Base-by-base conservation (phyloP, 1,139 yeast species). In the Debaryomyces sp. region DNA sequence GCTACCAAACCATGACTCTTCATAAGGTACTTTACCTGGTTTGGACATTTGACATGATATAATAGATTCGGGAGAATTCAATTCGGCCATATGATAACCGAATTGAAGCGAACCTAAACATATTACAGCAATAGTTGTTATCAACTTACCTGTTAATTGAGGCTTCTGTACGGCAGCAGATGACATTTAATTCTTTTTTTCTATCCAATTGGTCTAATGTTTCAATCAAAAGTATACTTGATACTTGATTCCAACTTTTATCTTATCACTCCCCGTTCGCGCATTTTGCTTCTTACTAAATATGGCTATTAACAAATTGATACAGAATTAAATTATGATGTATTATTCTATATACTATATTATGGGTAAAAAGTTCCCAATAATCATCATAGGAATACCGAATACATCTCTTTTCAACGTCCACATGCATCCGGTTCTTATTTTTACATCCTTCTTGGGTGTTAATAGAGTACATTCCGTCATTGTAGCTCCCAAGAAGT, bases 361-460 rank as follows among this genome's bases (percentile, higher is more conserved):
- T 68, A 89, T 85, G 1, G 97, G 97, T 58, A 92, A 71, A 63
- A 92, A 94, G 61, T 90, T 94, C 24, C 97, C 98, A 37, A 94
- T 82, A 38, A 94, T 87, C 96, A 92, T 92, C 92, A 94, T 87
- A 13, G 86, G 86, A 41, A 81, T 81, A 12, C 86, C 86, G 62
- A 81, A 81, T 12, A 81, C 86, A 56, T 81, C 86, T 61, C 86
- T 63, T 55, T 81, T 81, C 50, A 94, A 73, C 0, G 98, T 94
- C 96, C 97, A 89, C 61, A 89, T 85, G 60, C 96, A 87, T 18
- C 91, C 82, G 0, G 96, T 88, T 40, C 85, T 72, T 43, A 91
- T 80, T 50, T 76, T 73, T 22, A 68, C 71, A 35, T 71, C 73
- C 8, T 59, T 54, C 38, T 74, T 73, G 2, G 87, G 85, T 1